Conservation (phyloP, 306 rosid genomes). For the Glycyrrhiza uralensis region DNA sequence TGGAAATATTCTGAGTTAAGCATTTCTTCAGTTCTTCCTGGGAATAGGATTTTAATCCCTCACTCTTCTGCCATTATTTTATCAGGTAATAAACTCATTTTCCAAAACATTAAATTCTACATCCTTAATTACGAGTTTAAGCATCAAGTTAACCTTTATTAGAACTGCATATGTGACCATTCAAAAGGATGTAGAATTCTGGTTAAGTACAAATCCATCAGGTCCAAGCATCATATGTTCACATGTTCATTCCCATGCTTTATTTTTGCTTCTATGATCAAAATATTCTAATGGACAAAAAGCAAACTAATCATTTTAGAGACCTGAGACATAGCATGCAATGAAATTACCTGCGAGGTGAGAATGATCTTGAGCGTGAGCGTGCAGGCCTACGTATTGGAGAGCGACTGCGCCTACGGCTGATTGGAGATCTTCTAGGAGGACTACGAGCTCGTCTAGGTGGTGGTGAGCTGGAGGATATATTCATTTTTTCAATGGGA, state of each 20-base stretch:
- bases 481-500: not conserved
- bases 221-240: not conserved
- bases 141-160: not conserved
- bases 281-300: not conserved
- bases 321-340: not conserved
- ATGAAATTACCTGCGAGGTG: slow-evolving; percentile 78
- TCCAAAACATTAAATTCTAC: not conserved
- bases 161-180: not conserved
- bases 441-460: slow-evolving; percentile 90
- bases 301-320: not conserved
- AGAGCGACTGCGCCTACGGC: slow-evolving; percentile 85
- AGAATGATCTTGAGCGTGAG: slow-evolving; percentile 85
- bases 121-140: not conserved
- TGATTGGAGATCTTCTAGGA: slow-evolving; percentile 90
- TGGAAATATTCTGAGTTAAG: not conserved
- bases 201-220: slow-evolving; percentile 1
- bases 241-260: not conserved
- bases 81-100: not conserved
- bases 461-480: slow-evolving; percentile 71
- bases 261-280: not conserved
- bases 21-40: not conserved
- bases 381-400: slow-evolving; percentile 80
- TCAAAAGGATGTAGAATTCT: not conserved
- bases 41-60: not conserved
- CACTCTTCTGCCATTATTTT: not conserved